phyloP scores from a whole-genome alignment of 257 asterid genomes.

The Gentiana dahurica region DNA sequence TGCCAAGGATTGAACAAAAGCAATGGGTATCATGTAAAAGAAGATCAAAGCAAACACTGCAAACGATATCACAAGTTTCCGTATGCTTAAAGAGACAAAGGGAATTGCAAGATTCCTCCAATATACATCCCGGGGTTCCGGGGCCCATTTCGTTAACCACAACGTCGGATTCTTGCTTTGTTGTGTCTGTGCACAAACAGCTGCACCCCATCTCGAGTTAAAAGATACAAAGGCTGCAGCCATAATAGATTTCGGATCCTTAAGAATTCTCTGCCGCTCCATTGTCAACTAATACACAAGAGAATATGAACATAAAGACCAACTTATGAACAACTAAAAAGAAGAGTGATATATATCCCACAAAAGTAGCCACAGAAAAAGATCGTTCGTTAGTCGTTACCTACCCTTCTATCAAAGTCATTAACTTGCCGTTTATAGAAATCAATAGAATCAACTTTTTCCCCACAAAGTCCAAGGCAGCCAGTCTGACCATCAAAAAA shows the following conservation, averaged over 20 bases:
- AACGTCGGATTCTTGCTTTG: slow-evolving; percentile 87
- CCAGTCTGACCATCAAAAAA: slow-evolving; percentile 48
- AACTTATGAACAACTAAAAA: not conserved
- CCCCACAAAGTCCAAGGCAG: slow-evolving; percentile 78
- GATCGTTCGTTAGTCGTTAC: slow-evolving; percentile 1
- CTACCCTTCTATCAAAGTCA: slow-evolving; percentile 57
- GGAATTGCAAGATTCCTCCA: slow-evolving; percentile 87
- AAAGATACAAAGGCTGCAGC: slow-evolving; percentile 92
- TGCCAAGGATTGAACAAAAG: slow-evolving; percentile 94
- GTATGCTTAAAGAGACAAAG: slow-evolving; percentile 63
- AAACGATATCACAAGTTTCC: slow-evolving; percentile 55
- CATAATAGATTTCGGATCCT: slow-evolving; percentile 54
- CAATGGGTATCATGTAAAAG: slow-evolving; percentile 97
- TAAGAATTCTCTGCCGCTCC: slow-evolving; percentile 72
- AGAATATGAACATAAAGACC: not conserved
- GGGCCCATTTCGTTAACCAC: slow-evolving; percentile 94
- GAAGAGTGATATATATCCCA: slow-evolving; percentile 6
- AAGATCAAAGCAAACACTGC: slow-evolving; percentile 74
- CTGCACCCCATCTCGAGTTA: slow-evolving; percentile 92
- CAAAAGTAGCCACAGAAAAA: no score
- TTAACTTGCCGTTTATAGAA: slow-evolving; percentile 52
- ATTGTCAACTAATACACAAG: slow-evolving; percentile 42
- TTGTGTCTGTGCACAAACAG: slow-evolving; percentile 96
- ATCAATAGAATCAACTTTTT: slow-evolving; percentile 72
- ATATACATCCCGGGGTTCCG: slow-evolving; percentile 93